Base-by-base conservation (phyloP, 495 filamentous ascomycete genomes). In the Aspergillus campestris region DNA sequence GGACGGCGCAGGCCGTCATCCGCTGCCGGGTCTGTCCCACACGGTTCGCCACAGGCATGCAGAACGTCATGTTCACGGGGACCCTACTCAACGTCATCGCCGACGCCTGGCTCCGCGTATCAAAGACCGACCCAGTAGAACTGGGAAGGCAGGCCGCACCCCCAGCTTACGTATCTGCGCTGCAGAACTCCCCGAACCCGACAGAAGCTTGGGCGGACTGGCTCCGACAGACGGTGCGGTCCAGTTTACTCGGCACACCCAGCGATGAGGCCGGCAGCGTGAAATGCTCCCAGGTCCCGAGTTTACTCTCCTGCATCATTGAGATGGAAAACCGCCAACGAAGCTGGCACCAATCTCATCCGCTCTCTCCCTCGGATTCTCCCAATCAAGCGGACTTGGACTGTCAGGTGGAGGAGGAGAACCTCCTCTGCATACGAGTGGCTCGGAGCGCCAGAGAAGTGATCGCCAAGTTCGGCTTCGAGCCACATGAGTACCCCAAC, bases 1-100 rank as follows among this genome's bases (percentile, higher is more conserved):
- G 63, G 45, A 72, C 73, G 6, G 80, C 80, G 0, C 71, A 76
- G 45, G 62, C 77, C 31, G 67, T 71, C n/a, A 71, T 84, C 39
- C 71, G 73, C 54, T 87, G 83, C 58, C 57, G 66, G 33, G 50
- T 64, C 11, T 87, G 83, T 52, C 73, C 73, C 11, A 66, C 70
- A 31, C 58, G 60, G 27, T 73, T 71, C 27, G 57, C 66, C 18
- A 69, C 69, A 1, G 66, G 63, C 7, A 50, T 78, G 12, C 82
- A 85, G 46, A 84, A 77, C 53, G 69, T 80, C 33, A 84, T 85
- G 80, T 74, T 83, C 44, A 73, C 82, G 8, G 81, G 75, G 6
- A 78, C 80, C 0, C 65, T 86, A 7, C 65, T 87, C 14, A 81
- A 78, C 13, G 75, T 79, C 9, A 67, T 82, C 28, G 77, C 78